These are phyloP conservation scores for Colletotrichum sojae DNA, from an alignment of 2,329 filamentous ascomycete species.

Conservation along the genomic window DNA sequence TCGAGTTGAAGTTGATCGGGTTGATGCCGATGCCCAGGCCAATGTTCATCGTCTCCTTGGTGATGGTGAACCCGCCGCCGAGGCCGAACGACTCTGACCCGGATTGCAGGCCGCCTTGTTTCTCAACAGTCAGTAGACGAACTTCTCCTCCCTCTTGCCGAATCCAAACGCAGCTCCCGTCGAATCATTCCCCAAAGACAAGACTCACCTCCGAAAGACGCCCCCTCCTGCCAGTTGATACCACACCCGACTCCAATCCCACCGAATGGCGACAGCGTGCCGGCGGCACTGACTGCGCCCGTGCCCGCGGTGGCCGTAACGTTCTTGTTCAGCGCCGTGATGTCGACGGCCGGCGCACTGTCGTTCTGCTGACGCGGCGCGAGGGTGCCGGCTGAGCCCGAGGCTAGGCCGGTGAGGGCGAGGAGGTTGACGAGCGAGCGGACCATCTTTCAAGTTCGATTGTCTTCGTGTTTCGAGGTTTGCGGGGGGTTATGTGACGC, in stretches of 20 bases:
- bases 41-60: constrained; percentile 33
- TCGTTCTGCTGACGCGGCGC: background rate
- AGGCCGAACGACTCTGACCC: constrained; percentile 37
- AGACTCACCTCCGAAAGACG: constrained; percentile 31
- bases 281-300: constrained; percentile 32
- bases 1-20: constrained; percentile 25
- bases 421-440: constrained; percentile 1
- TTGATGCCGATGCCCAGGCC: constrained; percentile 31
- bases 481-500: no score
- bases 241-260: constrained; percentile 32
- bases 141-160: background rate
- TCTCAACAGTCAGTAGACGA: background rate
- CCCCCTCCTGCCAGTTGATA: constrained; percentile 29
- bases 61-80: constrained; percentile 35
- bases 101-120: constrained; percentile 24
- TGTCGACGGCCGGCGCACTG: constrained; percentile 7
- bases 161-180: background rate
- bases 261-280: constrained; percentile 28
- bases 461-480: no score
- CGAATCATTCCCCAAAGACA: no score
- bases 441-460: background rate
- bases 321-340: constrained; percentile 34
- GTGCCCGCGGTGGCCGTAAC: constrained; percentile 23
- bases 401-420: constrained; percentile 19
- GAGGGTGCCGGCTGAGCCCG: constrained; percentile 1